Evolutionary conservation across 2,329 filamentous ascomycete species (phyloP), one percentile per base, ranked within the genome.

Genomic region (Ceratocystis colombiana): DNA sequence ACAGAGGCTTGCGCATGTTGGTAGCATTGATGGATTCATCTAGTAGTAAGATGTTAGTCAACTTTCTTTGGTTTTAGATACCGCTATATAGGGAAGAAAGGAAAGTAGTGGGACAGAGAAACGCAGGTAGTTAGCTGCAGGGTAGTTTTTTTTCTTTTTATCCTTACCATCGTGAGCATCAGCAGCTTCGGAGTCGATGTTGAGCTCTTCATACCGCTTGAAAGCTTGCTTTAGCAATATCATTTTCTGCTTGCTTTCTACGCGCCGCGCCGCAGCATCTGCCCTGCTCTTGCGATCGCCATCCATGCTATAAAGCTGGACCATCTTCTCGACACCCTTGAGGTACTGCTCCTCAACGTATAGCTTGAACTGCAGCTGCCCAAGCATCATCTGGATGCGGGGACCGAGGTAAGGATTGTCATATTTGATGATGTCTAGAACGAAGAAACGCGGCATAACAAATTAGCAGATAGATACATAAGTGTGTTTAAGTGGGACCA

Each of bases 321-420:
- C 90, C 94, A 99, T 97, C 79, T 99, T 99, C 77, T 99, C 94
- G 71, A 99, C 94, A 69, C 94, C 94, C 73, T 96, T 95, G 70
- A 97, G 91, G 77, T 99, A 99, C 77, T 99, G 94, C 75, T 96
- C 96, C 76, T 99, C 94, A 33, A 99, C 94, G 71, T 94, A 96
- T 69, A 99, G 83, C 79, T 99, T 99, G 80, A 99, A 99, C 76
- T 97, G 91, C 70, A 99, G 87, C 76, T 99, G 94, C 61, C 94
- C 96, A 73, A 99, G 80, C 94, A 99, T 99, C 73, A 97, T 88
- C 79, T 99, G 94, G 73, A 99, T 99, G 71, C 95, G 91, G 68
- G 94, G 93, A 44, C 94, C 94, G 69, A 99, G 86, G 75, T 96
- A 90, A 20, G 89, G 89, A 41, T 92, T 96, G 74, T 99, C 94